Conservation (phyloP, 495 filamentous ascomycete genomes). For the Hypoxylon crocopeplum region DNA sequence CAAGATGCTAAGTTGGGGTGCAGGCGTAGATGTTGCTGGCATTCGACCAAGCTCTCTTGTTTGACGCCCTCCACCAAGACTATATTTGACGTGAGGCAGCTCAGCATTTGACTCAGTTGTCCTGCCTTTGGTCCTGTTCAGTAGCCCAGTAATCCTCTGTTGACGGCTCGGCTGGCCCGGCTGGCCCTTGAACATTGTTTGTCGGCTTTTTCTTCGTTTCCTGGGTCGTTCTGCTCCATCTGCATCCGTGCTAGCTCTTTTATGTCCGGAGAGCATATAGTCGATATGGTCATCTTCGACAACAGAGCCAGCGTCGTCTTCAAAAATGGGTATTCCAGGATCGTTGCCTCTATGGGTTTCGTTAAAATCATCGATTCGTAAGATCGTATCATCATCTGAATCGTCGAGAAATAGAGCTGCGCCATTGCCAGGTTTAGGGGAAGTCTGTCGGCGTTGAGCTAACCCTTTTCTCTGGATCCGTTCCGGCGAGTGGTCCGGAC, state of each 20-base stretch:
- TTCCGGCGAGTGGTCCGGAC: slow-evolving; percentile 43
- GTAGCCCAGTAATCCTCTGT: slow-evolving; percentile 53
- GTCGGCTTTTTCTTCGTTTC: slow-evolving; percentile 39
- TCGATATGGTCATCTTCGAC: slow-evolving; percentile 63
- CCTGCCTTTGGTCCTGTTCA: slow-evolving; percentile 41
- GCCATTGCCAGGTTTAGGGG: slow-evolving; percentile 27
- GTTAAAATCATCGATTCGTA: slow-evolving; percentile 28
- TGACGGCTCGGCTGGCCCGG: slow-evolving; percentile 44
- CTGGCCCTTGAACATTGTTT: slow-evolving; percentile 37
- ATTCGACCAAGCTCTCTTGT: slow-evolving; percentile 13
- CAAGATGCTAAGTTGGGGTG: slow-evolving; percentile 65
- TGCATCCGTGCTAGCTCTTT: slow-evolving; percentile 35
- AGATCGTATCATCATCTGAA: slow-evolving; percentile 47
- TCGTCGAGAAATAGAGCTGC: slow-evolving; percentile 54
- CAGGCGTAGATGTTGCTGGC: slow-evolving; percentile 32
- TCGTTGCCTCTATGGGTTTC: not conserved
- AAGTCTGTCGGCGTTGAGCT: slow-evolving; percentile 49
- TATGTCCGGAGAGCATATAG: slow-evolving; percentile 56
- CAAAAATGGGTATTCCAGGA: slow-evolving; percentile 24
- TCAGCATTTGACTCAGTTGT: slow-evolving; percentile 1
- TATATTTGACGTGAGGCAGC: slow-evolving; percentile 5
- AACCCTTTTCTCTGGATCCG: slow-evolving; percentile 60
- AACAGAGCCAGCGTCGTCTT: slow-evolving; percentile 50
- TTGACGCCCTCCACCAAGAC: not conserved
- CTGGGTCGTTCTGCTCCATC: slow-evolving; percentile 24